Evolutionary conservation across 805 yeast species (phyloP), one percentile per base, ranked within the genome.

Genomic region (Myxozyma kluyveri): DNA sequence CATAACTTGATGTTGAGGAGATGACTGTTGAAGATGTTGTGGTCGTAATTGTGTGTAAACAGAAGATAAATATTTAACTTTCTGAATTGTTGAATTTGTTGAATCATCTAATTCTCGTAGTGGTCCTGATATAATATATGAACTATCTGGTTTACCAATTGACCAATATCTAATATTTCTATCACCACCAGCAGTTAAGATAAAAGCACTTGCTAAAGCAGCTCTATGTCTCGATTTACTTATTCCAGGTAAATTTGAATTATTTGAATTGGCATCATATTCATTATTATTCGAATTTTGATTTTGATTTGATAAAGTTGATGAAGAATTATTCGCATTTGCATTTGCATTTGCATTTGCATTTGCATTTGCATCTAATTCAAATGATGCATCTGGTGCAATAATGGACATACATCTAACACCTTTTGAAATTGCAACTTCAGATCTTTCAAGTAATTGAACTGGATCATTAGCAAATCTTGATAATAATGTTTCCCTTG

Each of bases 141-240:
- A 65, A 26, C 58, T 44, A 41, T 69, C 74, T 7, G 69, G 65
- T n/a, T 63, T 51, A 10, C 46, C 57, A 19, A 69, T 47, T 47
- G 71, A 69, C 73, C 74, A 72, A 54, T 58, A 69, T 18, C 73
- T 62, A 19, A 68, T 50, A 29, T 61, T 56, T 10, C 65, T 56
- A 59, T 68, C 65, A 41, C 63, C 50, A 50, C 71, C 67, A 43
- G 69, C 66, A 56, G 64, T 62, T 3, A 71, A 49, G 45, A 68
- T 40, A 36, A 52, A 61, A 12, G 61, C 61, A 12, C 53, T 46
- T n/a, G 49, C 38, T 19, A 40, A 14, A 5, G 37, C 48, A 9
- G 50, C 27, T 14, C 49, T 32, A 18, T 37, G 33, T 32, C 47
- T 32, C 7, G 48, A 31, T 9, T 27, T 35, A 9, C 40, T 22